Evolutionary conservation across 2,329 filamentous ascomycete species (phyloP), one percentile per base, ranked within the genome.

Genomic region (Mariannaea elegans): DNA sequence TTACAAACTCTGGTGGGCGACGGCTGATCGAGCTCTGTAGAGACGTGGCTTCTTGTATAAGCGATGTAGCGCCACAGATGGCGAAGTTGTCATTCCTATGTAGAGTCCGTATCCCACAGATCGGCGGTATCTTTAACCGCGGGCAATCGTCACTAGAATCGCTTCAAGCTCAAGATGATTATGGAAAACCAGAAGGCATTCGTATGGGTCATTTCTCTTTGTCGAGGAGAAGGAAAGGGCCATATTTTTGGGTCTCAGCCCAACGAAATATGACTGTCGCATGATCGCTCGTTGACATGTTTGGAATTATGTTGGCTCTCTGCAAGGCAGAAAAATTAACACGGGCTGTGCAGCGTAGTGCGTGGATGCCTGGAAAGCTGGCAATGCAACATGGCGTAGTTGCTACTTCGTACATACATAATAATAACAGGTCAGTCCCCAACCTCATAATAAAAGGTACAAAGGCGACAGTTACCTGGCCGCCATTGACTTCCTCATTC

Each of bases 231-330:
- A 9, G 83, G 84, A 24, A 86, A 79, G 76, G 67, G 0, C 81
- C 84, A 69, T 87, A 79, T 67, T 86, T 80, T 64, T 87, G 84
- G n/a, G 84, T 86, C 68, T 86, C 84, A 1, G 84, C 84, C 84
- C 84, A 87, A 68, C 83, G 81, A 60, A 83, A 83, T 65, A 82
- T 81, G n/a, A n/a, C n/a, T n/a, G n/a, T n/a, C n/a, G n/a, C n/a
- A n/a, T n/a, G n/a, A n/a, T n/a, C n/a, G n/a, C n/a, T n/a, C n/a
- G n/a, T n/a, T n/a, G n/a, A n/a, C n/a, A n/a, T n/a, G n/a, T n/a
- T n/a, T n/a, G n/a, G n/a, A n/a, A n/a, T n/a, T n/a, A n/a, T n/a
- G n/a, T n/a, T n/a, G n/a, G n/a, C n/a, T n/a, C n/a, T n/a, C n/a
- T n/a, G n/a, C n/a, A n/a, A n/a, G n/a, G n/a, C n/a, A n/a, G n/a